A percentile compares a stretch with the other conserved stretches of the same genome.
Evolutionary conservation across 352 stramenopile genomes (phyloP).

Genomic region (Phytopythium mirpurense): DNA sequence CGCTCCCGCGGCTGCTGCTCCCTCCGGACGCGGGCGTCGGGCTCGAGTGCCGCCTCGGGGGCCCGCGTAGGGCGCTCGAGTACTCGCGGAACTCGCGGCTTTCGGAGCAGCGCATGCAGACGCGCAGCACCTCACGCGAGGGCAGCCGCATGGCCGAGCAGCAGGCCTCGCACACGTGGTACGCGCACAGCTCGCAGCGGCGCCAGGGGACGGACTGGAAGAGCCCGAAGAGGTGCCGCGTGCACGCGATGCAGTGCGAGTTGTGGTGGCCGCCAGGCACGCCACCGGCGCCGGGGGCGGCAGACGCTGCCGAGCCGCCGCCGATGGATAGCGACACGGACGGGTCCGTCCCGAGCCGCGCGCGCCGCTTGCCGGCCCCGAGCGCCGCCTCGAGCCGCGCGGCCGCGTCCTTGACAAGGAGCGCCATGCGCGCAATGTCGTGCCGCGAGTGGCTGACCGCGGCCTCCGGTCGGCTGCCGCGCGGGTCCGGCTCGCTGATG

Average conservation of each 20-base stretch:
- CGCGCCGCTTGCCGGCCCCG: slow-evolving; percentile 15
- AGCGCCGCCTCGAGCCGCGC: slow-evolving; percentile 15
- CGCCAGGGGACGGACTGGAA: slow-evolving; percentile 17
- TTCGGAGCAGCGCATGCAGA: slow-evolving; percentile 40
- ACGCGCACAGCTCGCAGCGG: slow-evolving; percentile 29
- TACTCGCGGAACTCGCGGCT: slow-evolving; percentile 35
- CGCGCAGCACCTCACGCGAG: slow-evolving; percentile 9
- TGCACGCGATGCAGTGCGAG: slow-evolving; percentile 31
- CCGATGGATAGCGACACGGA: slow-evolving; percentile 4
- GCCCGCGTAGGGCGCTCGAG: slow-evolving; percentile 2
- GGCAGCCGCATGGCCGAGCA: slow-evolving; percentile 22
- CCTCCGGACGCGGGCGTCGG: background rate
- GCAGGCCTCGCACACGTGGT: slow-evolving; percentile 26
- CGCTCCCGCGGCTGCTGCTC: background rate
- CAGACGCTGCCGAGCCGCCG: slow-evolving; percentile 1
- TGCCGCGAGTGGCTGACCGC: background rate
- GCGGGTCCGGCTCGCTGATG: background rate
- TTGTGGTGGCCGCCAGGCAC: slow-evolving; percentile 13
- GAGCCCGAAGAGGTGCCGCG: slow-evolving; percentile 21
- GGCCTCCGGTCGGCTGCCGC: slow-evolving; percentile 1
- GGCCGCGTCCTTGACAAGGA: slow-evolving; percentile 17
- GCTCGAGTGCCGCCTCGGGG: background rate
- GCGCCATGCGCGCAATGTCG: slow-evolving; percentile 15
- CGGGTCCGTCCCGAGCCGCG: slow-evolving; percentile 7
- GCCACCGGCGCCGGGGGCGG: slow-evolving; percentile 8